A percentile compares a stretch with the other conserved stretches of the same genome.
phyloP scores from a whole-genome alignment of 345 rosid genomes.

The Draba incana region DNA sequence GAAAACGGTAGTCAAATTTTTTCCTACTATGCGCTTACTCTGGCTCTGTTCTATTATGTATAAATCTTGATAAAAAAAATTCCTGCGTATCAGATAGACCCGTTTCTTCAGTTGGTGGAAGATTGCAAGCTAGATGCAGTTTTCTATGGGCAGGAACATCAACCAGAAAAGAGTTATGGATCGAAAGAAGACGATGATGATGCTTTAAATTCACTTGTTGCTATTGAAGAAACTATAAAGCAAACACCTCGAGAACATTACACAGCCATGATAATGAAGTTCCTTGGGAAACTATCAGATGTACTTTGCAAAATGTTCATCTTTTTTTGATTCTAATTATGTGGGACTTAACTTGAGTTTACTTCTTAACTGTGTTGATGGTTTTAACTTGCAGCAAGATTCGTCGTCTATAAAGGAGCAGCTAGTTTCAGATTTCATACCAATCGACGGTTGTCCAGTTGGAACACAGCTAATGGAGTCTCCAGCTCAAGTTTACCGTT shows the following conservation, averaged over 20 bases:
- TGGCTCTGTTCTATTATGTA: not conserved
- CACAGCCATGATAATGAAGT: constrained; percentile 55
- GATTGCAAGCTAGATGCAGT: constrained; percentile 61
- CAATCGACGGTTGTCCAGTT: constrained; percentile 63
- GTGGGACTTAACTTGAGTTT: not conserved
- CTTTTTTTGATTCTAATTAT: constrained; percentile 2
- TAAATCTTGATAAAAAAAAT: not conserved
- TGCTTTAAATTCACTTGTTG: constrained; percentile 55
- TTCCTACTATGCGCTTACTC: not conserved
- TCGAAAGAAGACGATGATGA: constrained; percentile 66
- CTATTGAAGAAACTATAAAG: constrained; percentile 50
- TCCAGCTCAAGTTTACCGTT: constrained; percentile 42
- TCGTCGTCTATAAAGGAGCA: constrained; percentile 47
- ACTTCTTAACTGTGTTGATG: constrained; percentile 26
- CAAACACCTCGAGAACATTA: constrained; percentile 56
- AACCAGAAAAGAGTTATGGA: constrained; percentile 46
- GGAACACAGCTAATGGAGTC: constrained; percentile 56
- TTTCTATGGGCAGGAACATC: constrained; percentile 39
- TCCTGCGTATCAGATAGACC: constrained; percentile 53
- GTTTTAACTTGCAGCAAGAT: constrained; percentile 46
- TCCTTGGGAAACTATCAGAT: constrained; percentile 55
- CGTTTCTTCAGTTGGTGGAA: constrained; percentile 58
- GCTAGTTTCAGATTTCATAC: constrained; percentile 61
- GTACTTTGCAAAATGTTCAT: constrained; percentile 40
- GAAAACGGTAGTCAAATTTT: constrained; percentile 46